Conservation (phyloP, 1,139 yeast species). For the Candida sojae region DNA sequence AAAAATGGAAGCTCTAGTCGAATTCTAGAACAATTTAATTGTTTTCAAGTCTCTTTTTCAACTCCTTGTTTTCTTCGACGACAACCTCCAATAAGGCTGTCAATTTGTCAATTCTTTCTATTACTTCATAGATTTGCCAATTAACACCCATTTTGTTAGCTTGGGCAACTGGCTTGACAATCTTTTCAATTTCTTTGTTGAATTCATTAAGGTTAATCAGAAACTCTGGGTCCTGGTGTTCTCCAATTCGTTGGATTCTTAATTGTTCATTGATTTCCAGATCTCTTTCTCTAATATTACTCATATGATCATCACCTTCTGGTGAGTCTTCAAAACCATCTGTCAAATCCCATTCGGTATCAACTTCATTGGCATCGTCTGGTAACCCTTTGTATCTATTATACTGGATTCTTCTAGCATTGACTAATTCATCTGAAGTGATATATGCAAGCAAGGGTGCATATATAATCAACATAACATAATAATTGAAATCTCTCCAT, state of each 20-base stretch:
- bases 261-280: slow-evolving; percentile 40
- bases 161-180: slow-evolving; percentile 57
- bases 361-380: slow-evolving; percentile 77
- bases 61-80: slow-evolving; percentile 42
- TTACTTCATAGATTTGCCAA: slow-evolving; percentile 65
- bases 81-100: slow-evolving; percentile 43
- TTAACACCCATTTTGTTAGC: slow-evolving; percentile 61
- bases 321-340: slow-evolving; percentile 65
- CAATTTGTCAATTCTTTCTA: slow-evolving; percentile 49
- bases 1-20: not conserved
- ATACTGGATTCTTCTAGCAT: slow-evolving; percentile 70
- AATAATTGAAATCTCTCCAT: slow-evolving; percentile 42
- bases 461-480: slow-evolving; percentile 65
- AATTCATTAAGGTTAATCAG: slow-evolving; percentile 50
- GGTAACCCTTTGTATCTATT: slow-evolving; percentile 65
- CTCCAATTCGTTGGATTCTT: slow-evolving; percentile 60
- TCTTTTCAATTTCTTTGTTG: slow-evolving; percentile 44
- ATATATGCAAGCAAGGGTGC: slow-evolving; percentile 65
- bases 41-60: slow-evolving; percentile 21
- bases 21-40: slow-evolving; percentile 1
- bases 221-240: slow-evolving; percentile 72
- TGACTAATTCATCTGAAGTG: slow-evolving; percentile 62
- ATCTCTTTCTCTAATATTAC: slow-evolving; percentile 41
- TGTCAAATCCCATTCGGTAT: slow-evolving; percentile 79
- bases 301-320: slow-evolving; percentile 18